Base-by-base conservation (phyloP, 208 protist species). In the Leishmania gerbilli region DNA sequence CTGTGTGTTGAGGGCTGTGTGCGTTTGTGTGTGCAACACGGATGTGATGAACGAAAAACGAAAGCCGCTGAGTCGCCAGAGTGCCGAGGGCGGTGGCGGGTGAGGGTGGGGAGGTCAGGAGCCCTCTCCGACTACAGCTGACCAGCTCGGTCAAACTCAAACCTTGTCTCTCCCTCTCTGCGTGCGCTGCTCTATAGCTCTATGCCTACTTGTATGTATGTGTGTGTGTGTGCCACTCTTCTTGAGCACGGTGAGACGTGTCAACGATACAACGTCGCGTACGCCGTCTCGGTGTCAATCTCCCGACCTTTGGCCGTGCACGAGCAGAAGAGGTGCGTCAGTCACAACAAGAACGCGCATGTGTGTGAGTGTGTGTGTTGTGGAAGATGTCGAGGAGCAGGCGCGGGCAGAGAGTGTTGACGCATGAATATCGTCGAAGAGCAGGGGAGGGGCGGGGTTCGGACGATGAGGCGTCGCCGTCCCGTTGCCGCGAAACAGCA, bases 181-280 rank as follows among this genome's bases (percentile, higher is more conserved):
- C n/a, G 24, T 34, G 11, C 64, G 8, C 42, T 40, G 2, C 37
- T 74, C 47, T 34, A 15, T 27, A 31, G 47, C 53, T 34, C 62
- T 72, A 60, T 75, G 40, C 40, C 2, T 81, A 53, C 74, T 31
- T 56, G 47, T 76, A 53, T 74, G 69, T n/a, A n/a, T 62, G 65
- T 31, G 42, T 1, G 40, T 74, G 40, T 79, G 34, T 64, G 49
- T 69, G 37, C 60, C 56, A 9, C 56, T n/a, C 21, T 2, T 62
- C 6, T 8, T n/a, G 56, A 21, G 8, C 21, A 62, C 56, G 56
- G 24, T 62, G 56, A 9, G 13, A 0, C 17, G 1, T 62, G 21
- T 1, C 56, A 7, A 62, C 24, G 56, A n/a, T n/a, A 62, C 24
- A n/a, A 62, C 15, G 45, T 13, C 51, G 9, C 51, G 21, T n/a